Conservation (phyloP, 371 early-diverging fungal species). For the Sporodiniella umbellata region DNA sequence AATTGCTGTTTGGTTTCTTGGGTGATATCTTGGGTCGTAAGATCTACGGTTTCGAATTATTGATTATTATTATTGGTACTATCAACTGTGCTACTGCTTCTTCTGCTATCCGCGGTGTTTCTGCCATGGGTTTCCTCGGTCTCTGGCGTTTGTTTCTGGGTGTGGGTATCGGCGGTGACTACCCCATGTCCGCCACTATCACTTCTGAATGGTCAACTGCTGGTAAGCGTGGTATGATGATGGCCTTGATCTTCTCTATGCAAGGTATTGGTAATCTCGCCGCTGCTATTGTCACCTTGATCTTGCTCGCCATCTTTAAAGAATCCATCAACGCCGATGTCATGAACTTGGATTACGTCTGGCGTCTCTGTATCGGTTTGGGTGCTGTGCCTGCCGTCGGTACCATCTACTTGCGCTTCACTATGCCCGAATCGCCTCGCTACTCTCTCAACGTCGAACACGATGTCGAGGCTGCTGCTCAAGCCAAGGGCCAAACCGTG, state of each 20-base stretch:
- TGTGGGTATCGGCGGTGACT: conserved; percentile 86
- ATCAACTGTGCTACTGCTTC: conserved; percentile 79
- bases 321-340: conserved; percentile 56
- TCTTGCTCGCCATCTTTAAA: conserved; percentile 74
- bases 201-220: conserved; percentile 85
- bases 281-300: conserved; percentile 68
- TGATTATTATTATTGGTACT: conserved; percentile 76
- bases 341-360: conserved; percentile 77
- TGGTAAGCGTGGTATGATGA: conserved; percentile 67
- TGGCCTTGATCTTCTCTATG: conserved; percentile 85
- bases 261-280: conserved; percentile 88
- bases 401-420: conserved; percentile 86
- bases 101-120: conserved; percentile 62
- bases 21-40: conserved; percentile 83
- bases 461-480: conserved; percentile 63
- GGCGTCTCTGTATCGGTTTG: conserved; percentile 80
- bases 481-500: conserved; percentile 45
- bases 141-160: conserved; percentile 85
- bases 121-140: conserved; percentile 69
- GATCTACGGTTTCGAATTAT: conserved; percentile 85
- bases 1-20: conserved; percentile 82
- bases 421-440: conserved; percentile 93
- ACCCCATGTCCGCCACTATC: conserved; percentile 81
- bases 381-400: conserved; percentile 83
- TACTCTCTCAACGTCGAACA: conserved; percentile 76